Conservation (phyloP, 2,329 filamentous ascomycete genomes). For the Penicillium sp. region DNA sequence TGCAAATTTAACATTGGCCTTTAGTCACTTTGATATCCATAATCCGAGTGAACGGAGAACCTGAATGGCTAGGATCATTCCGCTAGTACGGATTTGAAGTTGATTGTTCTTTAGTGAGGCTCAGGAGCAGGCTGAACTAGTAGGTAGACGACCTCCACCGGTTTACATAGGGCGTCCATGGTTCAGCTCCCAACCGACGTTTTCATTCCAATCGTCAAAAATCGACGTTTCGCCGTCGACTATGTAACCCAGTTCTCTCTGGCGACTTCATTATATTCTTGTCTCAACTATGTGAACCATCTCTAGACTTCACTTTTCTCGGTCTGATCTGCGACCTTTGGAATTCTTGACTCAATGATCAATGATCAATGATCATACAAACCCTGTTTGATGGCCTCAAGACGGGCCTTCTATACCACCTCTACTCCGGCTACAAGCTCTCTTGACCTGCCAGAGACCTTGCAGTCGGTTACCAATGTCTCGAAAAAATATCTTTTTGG, state of each 20-base stretch:
- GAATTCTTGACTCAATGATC: neutral
- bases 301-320: neutral
- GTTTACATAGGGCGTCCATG: neutral
- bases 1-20: no score
- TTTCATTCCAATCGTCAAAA: neutral
- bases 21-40: no score
- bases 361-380: no score
- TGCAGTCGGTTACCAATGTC: constrained; percentile 22
- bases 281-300: neutral
- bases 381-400: neutral
- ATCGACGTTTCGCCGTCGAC: no score
- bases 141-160: no score
- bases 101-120: no score
- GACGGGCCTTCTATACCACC: neutral
- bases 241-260: no score
- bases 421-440: neutral
- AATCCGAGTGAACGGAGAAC: no score
- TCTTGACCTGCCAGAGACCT: neutral
- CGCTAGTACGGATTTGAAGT: no score
- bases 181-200: neutral
- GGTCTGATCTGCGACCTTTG: neutral
- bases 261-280: neutral
- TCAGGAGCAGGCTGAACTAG: no score
- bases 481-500: constrained; percentile 47
- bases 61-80: no score